These are phyloP conservation scores for Apophysomyces sp. DNA, from an alignment of 371 early-diverging fungal genomes.

Conservation along the genomic window DNA sequence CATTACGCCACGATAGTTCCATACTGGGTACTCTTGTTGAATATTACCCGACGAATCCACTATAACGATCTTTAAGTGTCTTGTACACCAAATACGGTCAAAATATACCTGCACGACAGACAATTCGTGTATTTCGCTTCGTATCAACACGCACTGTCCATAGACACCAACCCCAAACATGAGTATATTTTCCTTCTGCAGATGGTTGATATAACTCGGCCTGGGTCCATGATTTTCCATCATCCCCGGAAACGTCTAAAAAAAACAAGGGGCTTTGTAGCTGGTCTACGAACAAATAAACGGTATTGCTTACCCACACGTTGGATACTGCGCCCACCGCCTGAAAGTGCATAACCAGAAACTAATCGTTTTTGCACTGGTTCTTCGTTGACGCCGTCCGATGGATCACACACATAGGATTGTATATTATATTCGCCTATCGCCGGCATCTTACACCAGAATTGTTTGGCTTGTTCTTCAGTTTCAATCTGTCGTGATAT, in stretches of 20 bases:
- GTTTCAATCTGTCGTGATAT: slow-evolving; percentile 14
- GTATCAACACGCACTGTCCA: slow-evolving; percentile 63
- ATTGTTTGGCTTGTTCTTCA: slow-evolving; percentile 42
- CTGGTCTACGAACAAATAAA: not conserved
- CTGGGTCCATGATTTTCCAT: slow-evolving; percentile 78
- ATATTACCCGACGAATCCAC: slow-evolving; percentile 75
- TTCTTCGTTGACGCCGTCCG: slow-evolving; percentile 29
- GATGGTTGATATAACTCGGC: slow-evolving; percentile 47
- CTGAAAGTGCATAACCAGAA: slow-evolving; percentile 44
- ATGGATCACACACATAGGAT: slow-evolving; percentile 62
- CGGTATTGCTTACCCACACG: slow-evolving; percentile 55
- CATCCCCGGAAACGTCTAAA: slow-evolving; percentile 77
- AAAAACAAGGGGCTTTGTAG: not conserved
- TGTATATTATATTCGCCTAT: slow-evolving; percentile 81
- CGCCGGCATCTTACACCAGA: slow-evolving; percentile 54
- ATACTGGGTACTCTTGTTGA: slow-evolving; percentile 76
- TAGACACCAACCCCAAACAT: slow-evolving; percentile 76
- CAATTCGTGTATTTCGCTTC: slow-evolving; percentile 35
- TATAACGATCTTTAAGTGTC: slow-evolving; percentile 11
- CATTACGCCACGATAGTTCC: slow-evolving; percentile 88
- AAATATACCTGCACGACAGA: slow-evolving; percentile 68
- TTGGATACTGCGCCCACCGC: slow-evolving; percentile 61
- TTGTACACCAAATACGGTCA: not conserved
- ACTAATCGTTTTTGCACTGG: slow-evolving; percentile 9
- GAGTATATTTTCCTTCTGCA: slow-evolving; percentile 17